Percentiles rank a stretch among this genome's conserved stretches.
Evolutionary conservation across 352 stramenopile species (phyloP).

Genomic region (Globisporangium yorkense): DNA sequence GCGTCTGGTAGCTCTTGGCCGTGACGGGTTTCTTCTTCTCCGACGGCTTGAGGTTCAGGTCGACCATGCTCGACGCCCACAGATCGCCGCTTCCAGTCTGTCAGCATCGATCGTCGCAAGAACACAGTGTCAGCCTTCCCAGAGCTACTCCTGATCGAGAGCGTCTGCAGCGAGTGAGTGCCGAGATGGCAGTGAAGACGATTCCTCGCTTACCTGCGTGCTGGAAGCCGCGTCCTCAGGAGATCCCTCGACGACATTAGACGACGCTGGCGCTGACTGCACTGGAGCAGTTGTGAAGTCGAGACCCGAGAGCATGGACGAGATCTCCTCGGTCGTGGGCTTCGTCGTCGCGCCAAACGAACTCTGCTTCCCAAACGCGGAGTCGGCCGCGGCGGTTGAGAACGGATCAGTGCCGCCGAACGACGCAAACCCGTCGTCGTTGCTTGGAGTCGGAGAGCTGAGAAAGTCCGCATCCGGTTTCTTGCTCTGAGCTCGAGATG

Average conservation of each 20-base stretch:
- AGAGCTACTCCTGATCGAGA: too few species aligned
- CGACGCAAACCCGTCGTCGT: conserved; percentile 11
- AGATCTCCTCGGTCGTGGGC: conserved; percentile 41
- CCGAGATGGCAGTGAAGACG: too few species aligned
- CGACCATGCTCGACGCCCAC: conserved; percentile 70
- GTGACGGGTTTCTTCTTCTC: conserved; percentile 36
- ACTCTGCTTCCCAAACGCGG: neutral
- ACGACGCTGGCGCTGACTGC: conserved; percentile 17
- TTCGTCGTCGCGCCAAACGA: conserved; percentile 7
- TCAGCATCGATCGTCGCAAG: neutral
- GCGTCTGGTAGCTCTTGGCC: conserved; percentile 52
- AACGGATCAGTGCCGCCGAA: conserved; percentile 10
- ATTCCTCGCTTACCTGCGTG: conserved; percentile 9
- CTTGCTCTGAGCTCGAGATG: conserved; percentile 2
- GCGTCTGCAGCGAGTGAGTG: too few species aligned
- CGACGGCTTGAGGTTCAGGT: conserved; percentile 60
- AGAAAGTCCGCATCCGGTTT: conserved; percentile 4
- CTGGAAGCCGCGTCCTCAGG: conserved; percentile 21
- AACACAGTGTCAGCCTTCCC: neutral
- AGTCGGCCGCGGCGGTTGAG: conserved; percentile 4
- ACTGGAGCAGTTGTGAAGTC: conserved; percentile 57
- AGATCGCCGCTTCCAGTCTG: conserved; percentile 47
- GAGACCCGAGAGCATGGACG: conserved; percentile 68
- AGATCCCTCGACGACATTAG: conserved; percentile 14
- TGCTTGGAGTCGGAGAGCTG: neutral